Base-by-base conservation (phyloP, 2,329 filamentous ascomycete species). In the Paraconiothyrium sp. region DNA sequence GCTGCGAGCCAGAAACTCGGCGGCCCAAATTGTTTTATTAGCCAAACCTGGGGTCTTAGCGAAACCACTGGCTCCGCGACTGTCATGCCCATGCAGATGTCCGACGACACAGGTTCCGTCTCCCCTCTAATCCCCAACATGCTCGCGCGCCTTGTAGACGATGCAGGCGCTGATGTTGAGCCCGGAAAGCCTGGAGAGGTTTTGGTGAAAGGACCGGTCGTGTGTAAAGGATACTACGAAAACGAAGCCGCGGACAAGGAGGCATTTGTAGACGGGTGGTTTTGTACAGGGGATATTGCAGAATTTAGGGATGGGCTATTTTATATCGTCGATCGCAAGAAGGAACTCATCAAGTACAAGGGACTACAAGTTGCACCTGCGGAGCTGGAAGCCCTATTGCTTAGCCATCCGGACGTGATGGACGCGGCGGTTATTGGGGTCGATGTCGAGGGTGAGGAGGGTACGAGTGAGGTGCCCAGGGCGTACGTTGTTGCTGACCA, bases 231-330 rank as follows among this genome's bases (percentile, higher is more conserved):
- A 0, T 95, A 93, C 74, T 84, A 89, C 70, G 91, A 92, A 69
- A 89, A 90, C 57, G 84, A 86, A 0, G 85, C 89, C 62, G 87
- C 89, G 2, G 92, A 91, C 3, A 81, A 80, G 4, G 89, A 90
- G 32, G 88, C 90, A 0, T 88, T 94, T 63, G 69, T 82, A 0
- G 91, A 94, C 64, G 92, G 91, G 1, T 97, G 88, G 82, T 96
- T 95, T 84, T 92, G 89, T 77, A 96, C 93, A 0, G 93, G 93
- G 3, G 93, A 97, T 70, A 88, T 96, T 34, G 91, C 91, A 5
- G 86, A 90, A 67, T 91, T 95, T 72, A 79, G 84, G 41, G 84
- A 90, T 54, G 91, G 91, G 34, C 92, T 95, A 73, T 91, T 94
- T 70, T 96, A 89, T 81, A 93, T 96, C 75, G 94, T 93, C 0